These are phyloP conservation scores for Rhodotorula taiwanensis DNA, from an alignment of 768 basidiomycete species.

Conservation along the genomic window DNA sequence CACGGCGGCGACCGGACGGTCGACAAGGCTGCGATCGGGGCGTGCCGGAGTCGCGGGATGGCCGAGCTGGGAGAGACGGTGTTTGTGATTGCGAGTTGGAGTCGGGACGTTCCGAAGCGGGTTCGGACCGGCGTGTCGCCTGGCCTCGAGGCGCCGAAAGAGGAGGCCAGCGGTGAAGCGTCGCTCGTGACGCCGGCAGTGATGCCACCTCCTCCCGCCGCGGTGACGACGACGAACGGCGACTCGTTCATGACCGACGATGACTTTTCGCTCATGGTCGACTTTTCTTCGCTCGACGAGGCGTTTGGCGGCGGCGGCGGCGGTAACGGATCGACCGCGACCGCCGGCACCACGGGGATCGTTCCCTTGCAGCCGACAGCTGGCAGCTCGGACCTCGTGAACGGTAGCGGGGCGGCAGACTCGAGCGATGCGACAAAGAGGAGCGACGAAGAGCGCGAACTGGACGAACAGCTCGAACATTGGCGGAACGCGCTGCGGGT, in stretches of 20 bases:
- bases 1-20: too few species aligned
- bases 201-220: neutral
- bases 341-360: too few species aligned
- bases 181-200: neutral
- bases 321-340: too few species aligned
- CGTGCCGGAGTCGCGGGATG: neutral
- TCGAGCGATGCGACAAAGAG: neutral
- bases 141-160: neutral
- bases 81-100: slow-evolving; percentile 5
- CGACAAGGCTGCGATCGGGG: slow-evolving; percentile 15
- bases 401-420: neutral
- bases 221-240: neutral
- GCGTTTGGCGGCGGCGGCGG: slow-evolving; percentile 15
- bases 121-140: neutral
- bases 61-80: neutral
- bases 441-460: neutral
- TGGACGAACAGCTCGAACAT: neutral
- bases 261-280: slow-evolving; percentile 13
- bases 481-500: too few species aligned
- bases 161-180: neutral
- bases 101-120: neutral
- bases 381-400: neutral
- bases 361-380: too few species aligned
- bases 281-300: slow-evolving; percentile 30
- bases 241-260: neutral